Percentiles rank a stretch among this genome's conserved stretches.
phyloP scores from a whole-genome alignment of 352 stramenopile species.

The Globisporangium recalcitrans region DNA sequence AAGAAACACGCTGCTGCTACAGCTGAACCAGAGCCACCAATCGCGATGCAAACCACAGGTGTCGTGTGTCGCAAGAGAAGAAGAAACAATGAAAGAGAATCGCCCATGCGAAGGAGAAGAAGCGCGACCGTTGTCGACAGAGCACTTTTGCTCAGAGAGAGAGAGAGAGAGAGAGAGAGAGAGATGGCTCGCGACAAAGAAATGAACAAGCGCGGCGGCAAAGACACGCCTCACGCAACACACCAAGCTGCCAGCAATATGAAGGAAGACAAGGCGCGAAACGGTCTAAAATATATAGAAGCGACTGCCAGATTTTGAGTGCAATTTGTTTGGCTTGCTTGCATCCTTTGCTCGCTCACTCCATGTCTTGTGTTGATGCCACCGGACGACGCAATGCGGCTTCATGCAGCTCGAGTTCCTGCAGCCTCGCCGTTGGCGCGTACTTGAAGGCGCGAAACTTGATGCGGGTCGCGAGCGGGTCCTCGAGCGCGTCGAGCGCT shows the following conservation, averaged over 20 bases:
- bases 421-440: slow-evolving; percentile 28
- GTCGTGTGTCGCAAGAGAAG: slow-evolving; percentile 1
- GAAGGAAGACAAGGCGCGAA: background rate
- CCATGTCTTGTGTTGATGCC: background rate
- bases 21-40: background rate
- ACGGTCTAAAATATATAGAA: slow-evolving; percentile 1
- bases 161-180: background rate
- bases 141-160: background rate
- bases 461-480: slow-evolving; percentile 37
- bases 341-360: slow-evolving; percentile 2
- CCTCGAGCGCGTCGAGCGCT: slow-evolving; percentile 42
- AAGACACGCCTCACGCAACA: background rate
- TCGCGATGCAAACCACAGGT: too few species aligned
- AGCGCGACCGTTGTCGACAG: background rate
- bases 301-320: background rate
- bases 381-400: background rate
- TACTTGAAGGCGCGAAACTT: slow-evolving; percentile 62
- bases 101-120: background rate
- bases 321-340: background rate
- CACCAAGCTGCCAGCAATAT: background rate
- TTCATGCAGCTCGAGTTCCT: slow-evolving; percentile 4
- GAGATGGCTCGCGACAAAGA: background rate
- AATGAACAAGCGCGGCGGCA: background rate
- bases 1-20: slow-evolving; percentile 1
- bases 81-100: background rate